Evolutionary conservation across 164 flowering plant genomes (phyloP), one percentile per base, ranked within the genome.

Genomic region (Nelumbo lutea): DNA sequence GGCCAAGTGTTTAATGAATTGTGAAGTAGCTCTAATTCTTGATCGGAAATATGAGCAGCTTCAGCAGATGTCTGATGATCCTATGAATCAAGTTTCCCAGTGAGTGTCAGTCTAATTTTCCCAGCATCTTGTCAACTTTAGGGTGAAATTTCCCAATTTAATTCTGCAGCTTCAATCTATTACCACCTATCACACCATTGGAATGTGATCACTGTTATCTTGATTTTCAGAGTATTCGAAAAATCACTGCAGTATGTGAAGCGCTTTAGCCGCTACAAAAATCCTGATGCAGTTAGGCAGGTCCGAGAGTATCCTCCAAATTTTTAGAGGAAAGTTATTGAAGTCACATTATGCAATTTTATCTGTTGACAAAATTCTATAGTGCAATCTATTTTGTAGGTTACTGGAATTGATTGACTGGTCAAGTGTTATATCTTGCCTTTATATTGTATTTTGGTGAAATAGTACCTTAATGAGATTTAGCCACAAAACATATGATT

Each of bases 1-100:
- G 84, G 99, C 97, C 52, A 96, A 96, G 76, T 96, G 99, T 76
- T 78, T 96, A 70, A 96, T 92, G 98, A 96, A 96, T 67, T 90
- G 97, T 71, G 98, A 96, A 75, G 99, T 96, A n/a, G 78, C 99
- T 9, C 73, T 96, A 60, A 92, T 96, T 77, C 90, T 96, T 53
- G 99, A 96, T 45, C 97, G 83, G 60, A 90, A 87, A 71, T 90
- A 81, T 77, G 98, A 96, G 79, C 97, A 95, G 82, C 87, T 92
- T 68, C 94, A 90, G 70, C 91, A 87, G 79, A 88, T 78, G 85
- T 81, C 96, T 51, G 97, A 87, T 0, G 99, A 96, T 75, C 93
- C 99, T 3, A 73, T 81, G 84, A 89, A 89, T 74, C 97, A 90
- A 80, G 76, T 92, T 69, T 90, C 99, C 58, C 99, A 96, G 98